These are phyloP conservation scores for Nicotiana paniculata DNA, from an alignment of 257 asterid genomes.

Conservation along the genomic window DNA sequence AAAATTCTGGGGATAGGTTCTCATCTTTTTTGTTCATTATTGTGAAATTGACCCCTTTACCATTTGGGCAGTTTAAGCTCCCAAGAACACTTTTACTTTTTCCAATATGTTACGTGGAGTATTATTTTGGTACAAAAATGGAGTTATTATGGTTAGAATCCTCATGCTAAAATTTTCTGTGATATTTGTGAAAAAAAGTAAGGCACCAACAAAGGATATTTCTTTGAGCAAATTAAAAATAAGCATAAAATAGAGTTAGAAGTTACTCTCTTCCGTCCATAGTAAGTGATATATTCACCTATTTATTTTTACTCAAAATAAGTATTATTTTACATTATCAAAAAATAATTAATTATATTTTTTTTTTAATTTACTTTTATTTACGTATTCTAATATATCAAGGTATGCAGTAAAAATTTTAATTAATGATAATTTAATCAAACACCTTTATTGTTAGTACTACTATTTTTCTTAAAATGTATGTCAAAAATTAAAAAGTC, in stretches of 20 bases:
- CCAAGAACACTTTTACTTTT: neutral
- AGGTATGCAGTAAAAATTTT: no score
- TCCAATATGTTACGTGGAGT: neutral
- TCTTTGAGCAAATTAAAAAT: neutral
- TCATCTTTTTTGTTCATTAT: constrained; percentile 24
- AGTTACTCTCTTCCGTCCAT: neutral
- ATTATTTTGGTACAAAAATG: neutral
- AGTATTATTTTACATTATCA: no score
- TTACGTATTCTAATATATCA: no score
- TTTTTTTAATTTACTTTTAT: no score
- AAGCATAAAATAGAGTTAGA: neutral
- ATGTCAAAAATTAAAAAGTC: no score
- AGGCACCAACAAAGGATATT: neutral
- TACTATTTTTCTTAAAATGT: no score
- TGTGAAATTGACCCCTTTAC: constrained; percentile 24
- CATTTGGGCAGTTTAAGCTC: constrained; percentile 15
- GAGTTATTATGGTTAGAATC: neutral
- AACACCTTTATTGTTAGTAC: no score
- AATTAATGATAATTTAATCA: no score
- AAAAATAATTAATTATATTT: no score
- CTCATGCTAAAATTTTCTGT: neutral
- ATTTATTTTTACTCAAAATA: no score
- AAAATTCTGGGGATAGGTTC: constrained; percentile 25
- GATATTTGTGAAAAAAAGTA: neutral
- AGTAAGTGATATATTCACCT: no score